Evolutionary conservation across 2,329 filamentous ascomycete genomes (phyloP), one percentile per base, ranked within the genome.

Genomic region (Lecanicillium sp.): DNA sequence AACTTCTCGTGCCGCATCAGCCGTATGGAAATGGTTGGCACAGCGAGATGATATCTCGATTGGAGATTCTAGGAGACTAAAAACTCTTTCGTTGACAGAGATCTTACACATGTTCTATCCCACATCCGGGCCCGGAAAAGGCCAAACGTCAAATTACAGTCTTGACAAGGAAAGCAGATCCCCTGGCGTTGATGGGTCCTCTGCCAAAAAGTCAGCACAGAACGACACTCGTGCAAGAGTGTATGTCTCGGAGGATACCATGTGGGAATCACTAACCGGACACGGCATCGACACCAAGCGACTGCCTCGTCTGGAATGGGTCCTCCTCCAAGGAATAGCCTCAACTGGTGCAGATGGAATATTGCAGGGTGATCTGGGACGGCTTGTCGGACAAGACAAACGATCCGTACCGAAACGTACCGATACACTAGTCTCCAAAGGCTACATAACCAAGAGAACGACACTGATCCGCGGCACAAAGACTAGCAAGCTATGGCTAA

Each of bases 401-500:
- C 69, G 76, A 36, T 80, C 76, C 2, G 67, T 80, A 2, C 76
- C 77, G 3, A 76, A 73, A 41, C 64, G 77, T 25, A 81, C 77
- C 0, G 74, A 79, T 45, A 65, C 68, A 3, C 62, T 81, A 2
- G 67, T 72, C 4, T 65, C 66, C 45, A 79, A 80, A 50, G 75
- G 76, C 13, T 80, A 80, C 45, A 73, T 78, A 34, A 69, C 69
- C 36, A 81, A 81, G 54, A 67, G 75, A 29, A 73, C 74, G 4
- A 70, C 74, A 2, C 66, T 79, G 15, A 67, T 76, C 9, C 65
- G 70, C 36, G 73, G 73, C 28, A 73, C 69, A 41, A 78, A 77
- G 50, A 79, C 77, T 2, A 80, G 75, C 59, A 77, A 76, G 51
- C 59, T 80, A 38, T 80, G 75, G 71, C 64, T 80, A 33, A 67